phyloP scores from a whole-genome alignment of 805 yeast species.

The Wickerhamomyces kurtzmanii region DNA sequence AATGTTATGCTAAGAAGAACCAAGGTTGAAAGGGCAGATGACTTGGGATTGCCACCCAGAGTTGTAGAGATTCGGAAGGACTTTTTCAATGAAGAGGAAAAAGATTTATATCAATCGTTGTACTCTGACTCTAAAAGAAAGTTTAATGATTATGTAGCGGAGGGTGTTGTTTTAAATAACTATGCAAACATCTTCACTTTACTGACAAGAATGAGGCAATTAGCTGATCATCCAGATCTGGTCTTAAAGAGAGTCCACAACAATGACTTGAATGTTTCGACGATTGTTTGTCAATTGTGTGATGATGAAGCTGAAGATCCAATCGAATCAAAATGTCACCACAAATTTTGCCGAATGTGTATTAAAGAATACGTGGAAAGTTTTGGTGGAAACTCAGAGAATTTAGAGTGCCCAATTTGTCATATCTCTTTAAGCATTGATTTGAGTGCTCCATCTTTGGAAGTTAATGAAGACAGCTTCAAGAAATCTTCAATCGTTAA shows the following conservation, averaged over 20 bases:
- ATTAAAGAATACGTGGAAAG: constrained; percentile 84
- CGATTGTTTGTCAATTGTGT: constrained; percentile 81
- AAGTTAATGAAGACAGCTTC: constrained; percentile 43
- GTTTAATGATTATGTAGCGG: constrained; percentile 87
- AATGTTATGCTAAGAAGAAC: constrained; percentile 92
- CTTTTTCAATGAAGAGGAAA: constrained; percentile 87
- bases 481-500: constrained; percentile 71
- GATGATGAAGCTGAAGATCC: constrained; percentile 99
- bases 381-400: constrained; percentile 46
- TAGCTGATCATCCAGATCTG: constrained; percentile 97
- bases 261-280: constrained; percentile 25
- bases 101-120: constrained; percentile 80
- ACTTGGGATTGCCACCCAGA: constrained; percentile 93
- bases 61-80: constrained; percentile 84
- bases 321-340: constrained; percentile 89
- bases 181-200: constrained; percentile 95
- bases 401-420: constrained; percentile 89
- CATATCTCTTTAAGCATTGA: constrained; percentile 91
- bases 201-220: constrained; percentile 94
- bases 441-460: constrained; percentile 75
- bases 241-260: constrained; percentile 63
- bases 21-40: constrained; percentile 94
- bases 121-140: constrained; percentile 82
- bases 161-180: constrained; percentile 92
- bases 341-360: constrained; percentile 87